Evolutionary conservation across 1,284 basidiomycete species (phyloP), one percentile per base, ranked within the genome.

Genomic region (Cryptococcus neoformans): DNA sequence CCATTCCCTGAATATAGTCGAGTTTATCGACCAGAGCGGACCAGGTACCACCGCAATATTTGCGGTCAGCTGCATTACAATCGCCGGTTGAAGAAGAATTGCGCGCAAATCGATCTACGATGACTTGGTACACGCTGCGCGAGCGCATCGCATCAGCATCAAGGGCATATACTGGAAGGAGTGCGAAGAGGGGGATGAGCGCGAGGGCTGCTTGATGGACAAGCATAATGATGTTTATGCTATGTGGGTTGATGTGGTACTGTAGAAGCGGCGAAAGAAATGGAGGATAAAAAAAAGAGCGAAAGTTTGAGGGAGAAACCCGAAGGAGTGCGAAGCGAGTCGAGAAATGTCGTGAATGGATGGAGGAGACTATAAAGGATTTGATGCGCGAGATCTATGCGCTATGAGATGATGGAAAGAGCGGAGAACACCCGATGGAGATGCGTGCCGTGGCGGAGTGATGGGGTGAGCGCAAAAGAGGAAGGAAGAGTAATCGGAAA

Each of bases 1-100:
- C 76, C 76, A 78, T 77, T n/a, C 73, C 74, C 51, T 70, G 59
- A 53, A 78, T 77, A 52, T 78, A 77, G 53, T 66, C 71, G 35
- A 78, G 68, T 45, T 75, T 65, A 40, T 55, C 53, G 53, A 66
- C 62, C 45, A 77, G 62, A 12, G 67, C 69, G 21, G 63, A 60
- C 69, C 72, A 77, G 5, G 69, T 73, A 1, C 76, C 76, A 10
- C 76, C 76, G 60, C 76, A 78, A 58, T 77, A 76, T 14, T 53
- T 54, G 12, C 64, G 57, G 39, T 60, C 59, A 4, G 54, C 55
- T 7, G 68, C 57, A 47, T 63, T 57, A 58, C 76, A 78, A 11
- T 49, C 48, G 8, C 58, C 44, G 16, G 63, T 50, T 11, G 64
- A 57, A 6, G 65, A 63, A 6, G 64, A 61, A 16, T 64, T 58